A percentile compares a stretch with the other conserved stretches of the same genome.
Conservation (phyloP, 2,329 filamentous ascomycete genomes). For the Monascus ruber region DNA sequence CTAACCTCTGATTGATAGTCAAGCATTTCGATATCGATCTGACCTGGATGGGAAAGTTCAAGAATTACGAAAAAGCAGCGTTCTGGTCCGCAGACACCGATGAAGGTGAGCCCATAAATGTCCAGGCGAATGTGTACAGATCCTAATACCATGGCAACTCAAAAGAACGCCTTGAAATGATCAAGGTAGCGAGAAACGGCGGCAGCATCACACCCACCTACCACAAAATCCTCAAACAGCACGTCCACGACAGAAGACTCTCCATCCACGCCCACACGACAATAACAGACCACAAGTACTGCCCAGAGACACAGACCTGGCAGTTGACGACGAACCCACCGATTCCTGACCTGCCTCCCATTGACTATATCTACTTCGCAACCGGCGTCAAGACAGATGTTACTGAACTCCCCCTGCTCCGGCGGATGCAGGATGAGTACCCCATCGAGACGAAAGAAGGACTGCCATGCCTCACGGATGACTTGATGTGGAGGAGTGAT, state of each 20-base stretch:
- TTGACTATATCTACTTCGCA: slow-evolving; percentile 65
- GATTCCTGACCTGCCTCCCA: slow-evolving; percentile 35
- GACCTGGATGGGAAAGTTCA: slow-evolving; percentile 72
- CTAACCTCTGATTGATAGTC: slow-evolving; percentile 25
- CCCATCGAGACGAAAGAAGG: slow-evolving; percentile 55
- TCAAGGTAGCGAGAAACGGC: slow-evolving; percentile 56
- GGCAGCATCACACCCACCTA: slow-evolving; percentile 65
- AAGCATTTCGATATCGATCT: slow-evolving; percentile 71
- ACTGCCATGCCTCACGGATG: slow-evolving; percentile 61
- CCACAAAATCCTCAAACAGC: slow-evolving; percentile 53
- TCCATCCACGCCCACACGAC: slow-evolving; percentile 48
- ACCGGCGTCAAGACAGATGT: slow-evolving; percentile 61
- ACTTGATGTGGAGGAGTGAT: slow-evolving; percentile 63
- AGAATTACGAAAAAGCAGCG: slow-evolving; percentile 61
- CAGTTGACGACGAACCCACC: slow-evolving; percentile 43
- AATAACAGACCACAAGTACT: slow-evolving; percentile 43
- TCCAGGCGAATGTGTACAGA: not conserved
- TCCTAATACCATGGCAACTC: not conserved
- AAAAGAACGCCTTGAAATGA: slow-evolving; percentile 52
- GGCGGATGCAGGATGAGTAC: slow-evolving; percentile 46
- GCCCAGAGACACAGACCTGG: slow-evolving; percentile 39
- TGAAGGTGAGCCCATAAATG: slow-evolving; percentile 29
- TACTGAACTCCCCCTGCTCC: slow-evolving; percentile 47
- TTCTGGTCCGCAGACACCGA: slow-evolving; percentile 70
- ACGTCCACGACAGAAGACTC: slow-evolving; percentile 42